phyloP scores from a whole-genome alignment of 345 rosid species.

The Kernera saxatilis region DNA sequence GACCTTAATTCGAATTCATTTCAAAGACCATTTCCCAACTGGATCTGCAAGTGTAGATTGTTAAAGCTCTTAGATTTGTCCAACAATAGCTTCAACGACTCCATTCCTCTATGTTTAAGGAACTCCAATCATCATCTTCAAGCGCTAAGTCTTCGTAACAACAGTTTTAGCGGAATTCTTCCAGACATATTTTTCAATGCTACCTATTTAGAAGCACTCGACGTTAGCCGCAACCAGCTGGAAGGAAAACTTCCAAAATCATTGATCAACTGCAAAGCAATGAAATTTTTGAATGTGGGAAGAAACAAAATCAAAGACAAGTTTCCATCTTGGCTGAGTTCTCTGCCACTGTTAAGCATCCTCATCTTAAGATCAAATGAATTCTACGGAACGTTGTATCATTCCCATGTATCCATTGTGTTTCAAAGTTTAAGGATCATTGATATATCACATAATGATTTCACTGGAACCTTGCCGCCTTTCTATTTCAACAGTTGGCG shows the following conservation, averaged over 20 bases:
- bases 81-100: slow-evolving; percentile 26
- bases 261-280: slow-evolving; percentile 14
- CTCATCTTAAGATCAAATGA: slow-evolving; percentile 35
- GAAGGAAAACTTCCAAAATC: slow-evolving; percentile 32
- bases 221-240: neutral
- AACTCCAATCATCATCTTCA: neutral
- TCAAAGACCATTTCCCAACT: neutral
- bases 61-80: slow-evolving; percentile 35
- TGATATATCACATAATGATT: no score
- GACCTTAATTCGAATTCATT: neutral
- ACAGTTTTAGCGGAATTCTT: slow-evolving; percentile 1
- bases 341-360: slow-evolving; percentile 12
- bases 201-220: rapidly evolving
- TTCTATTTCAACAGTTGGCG: no score
- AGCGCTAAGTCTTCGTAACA: neutral
- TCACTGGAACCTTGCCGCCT: no score
- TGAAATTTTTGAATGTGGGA: slow-evolving; percentile 36
- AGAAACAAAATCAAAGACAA: slow-evolving; percentile 27
- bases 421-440: slow-evolving; percentile 38
- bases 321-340: slow-evolving; percentile 40
- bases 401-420: neutral
- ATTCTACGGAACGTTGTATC: slow-evolving; percentile 25
- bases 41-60: slow-evolving; percentile 18
- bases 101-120: slow-evolving; percentile 27
- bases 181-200: neutral